phyloP scores from a whole-genome alignment of 2,329 filamentous ascomycete genomes.

The Calonectria naviculata region DNA sequence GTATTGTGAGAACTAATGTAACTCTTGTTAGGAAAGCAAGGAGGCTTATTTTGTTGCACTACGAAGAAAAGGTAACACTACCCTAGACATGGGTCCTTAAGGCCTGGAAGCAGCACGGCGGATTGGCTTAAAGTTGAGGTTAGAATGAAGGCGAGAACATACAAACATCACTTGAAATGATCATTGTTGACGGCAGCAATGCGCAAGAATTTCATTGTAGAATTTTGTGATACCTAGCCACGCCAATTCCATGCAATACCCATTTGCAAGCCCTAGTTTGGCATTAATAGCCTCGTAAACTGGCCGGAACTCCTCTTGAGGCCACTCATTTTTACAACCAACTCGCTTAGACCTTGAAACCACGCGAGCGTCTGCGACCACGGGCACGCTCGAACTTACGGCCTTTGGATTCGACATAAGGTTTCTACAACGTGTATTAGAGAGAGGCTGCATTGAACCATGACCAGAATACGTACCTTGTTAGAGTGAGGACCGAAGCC shows the following conservation, averaged over 20 bases:
- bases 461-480: conserved; percentile 73
- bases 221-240: conserved; percentile 59
- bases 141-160: not conserved
- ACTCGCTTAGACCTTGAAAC: conserved; percentile 97
- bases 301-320: conserved; percentile 42
- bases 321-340: conserved; percentile 38
- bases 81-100: conserved; percentile 25
- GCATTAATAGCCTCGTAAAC: conserved; percentile 42
- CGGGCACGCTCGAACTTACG: conserved; percentile 99
- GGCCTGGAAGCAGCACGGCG: too few species aligned
- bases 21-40: conserved; percentile 56
- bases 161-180: not conserved
- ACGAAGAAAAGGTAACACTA: conserved; percentile 66
- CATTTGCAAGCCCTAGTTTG: conserved; percentile 46
- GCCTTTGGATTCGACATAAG: conserved; percentile 97
- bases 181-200: conserved; percentile 35
- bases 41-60: conserved; percentile 90
- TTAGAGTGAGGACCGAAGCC: conserved; percentile 97
- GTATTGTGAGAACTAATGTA: not conserved
- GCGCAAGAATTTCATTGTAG: conserved; percentile 46
- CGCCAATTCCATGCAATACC: conserved; percentile 57
- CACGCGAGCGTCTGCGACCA: conserved; percentile 97
- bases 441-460: not conserved
- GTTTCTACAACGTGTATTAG: conserved; percentile 75
- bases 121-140: too few species aligned